Percentiles rank a stretch among this genome's conserved stretches.
phyloP scores from a whole-genome alignment of 1,284 basidiomycete genomes.

The Austroboletus niveus region DNA sequence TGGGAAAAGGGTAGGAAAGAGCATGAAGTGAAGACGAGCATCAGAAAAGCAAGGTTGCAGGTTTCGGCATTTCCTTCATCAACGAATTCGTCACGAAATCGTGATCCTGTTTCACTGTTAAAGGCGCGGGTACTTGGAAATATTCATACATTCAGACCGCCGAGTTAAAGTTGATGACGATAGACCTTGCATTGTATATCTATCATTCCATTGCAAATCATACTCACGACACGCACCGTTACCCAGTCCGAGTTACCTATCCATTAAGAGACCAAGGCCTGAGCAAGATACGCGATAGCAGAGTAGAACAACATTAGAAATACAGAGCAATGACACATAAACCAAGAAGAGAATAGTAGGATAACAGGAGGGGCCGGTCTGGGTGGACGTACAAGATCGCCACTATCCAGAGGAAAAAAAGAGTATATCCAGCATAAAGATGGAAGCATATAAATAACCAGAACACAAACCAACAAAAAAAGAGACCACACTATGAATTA shows the following conservation, averaged over 20 bases:
- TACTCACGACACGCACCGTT: conserved; percentile 12
- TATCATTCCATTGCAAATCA: neutral
- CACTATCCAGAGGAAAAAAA: conserved; percentile 1
- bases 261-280: conserved; percentile 37
- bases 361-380: conserved; percentile 26
- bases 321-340: conserved; percentile 37
- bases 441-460: conserved; percentile 36
- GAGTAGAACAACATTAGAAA: conserved; percentile 39
- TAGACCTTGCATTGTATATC: conserved; percentile 9
- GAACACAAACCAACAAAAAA: conserved; percentile 18
- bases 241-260: conserved; percentile 20
- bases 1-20: conserved; percentile 55
- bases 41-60: conserved; percentile 49
- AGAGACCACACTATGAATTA: conserved; percentile 49
- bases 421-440: conserved; percentile 41
- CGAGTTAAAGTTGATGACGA: conserved; percentile 30
- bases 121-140: conserved; percentile 59
- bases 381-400: conserved; percentile 14
- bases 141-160: conserved; percentile 29
- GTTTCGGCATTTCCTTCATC: conserved; percentile 30
- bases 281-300: conserved; percentile 40
- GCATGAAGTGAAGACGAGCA: conserved; percentile 38
- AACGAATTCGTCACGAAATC: conserved; percentile 15
- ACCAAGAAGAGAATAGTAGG: conserved; percentile 36
- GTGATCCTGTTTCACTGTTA: conserved; percentile 41